These are phyloP conservation scores for Cryphonectria parasitica DNA, from an alignment of 2,329 filamentous ascomycete species.

Conservation along the genomic window DNA sequence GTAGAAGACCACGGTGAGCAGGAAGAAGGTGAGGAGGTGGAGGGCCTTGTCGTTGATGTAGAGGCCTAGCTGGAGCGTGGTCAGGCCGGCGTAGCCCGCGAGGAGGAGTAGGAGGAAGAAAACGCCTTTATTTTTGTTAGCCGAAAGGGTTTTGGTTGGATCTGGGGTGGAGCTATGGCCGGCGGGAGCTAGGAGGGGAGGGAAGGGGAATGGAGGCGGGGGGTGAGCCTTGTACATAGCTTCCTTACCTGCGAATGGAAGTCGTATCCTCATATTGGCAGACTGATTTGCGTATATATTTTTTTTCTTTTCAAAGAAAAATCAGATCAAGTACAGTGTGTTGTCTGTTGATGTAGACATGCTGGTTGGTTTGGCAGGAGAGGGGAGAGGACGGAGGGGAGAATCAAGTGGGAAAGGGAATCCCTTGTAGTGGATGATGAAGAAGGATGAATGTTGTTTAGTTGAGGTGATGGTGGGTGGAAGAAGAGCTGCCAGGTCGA, in stretches of 20 bases:
- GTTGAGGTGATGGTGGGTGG: background rate
- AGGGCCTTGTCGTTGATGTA: slow-evolving; percentile 87
- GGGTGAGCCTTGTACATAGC: slow-evolving; percentile 36
- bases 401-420: background rate
- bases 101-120: slow-evolving; percentile 74
- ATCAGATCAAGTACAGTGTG: background rate
- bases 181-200: background rate
- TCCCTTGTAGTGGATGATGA: background rate
- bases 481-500: background rate
- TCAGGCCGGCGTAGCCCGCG: slow-evolving; percentile 80
- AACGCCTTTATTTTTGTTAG: slow-evolving; percentile 53
- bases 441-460: background rate
- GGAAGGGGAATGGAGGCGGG: background rate
- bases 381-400: background rate
- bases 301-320: background rate
- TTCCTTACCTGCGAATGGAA: slow-evolving; percentile 78
- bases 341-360: slow-evolving; percentile 12
- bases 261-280: slow-evolving; percentile 75
- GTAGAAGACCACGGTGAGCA: slow-evolving; percentile 87
- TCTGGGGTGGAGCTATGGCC: background rate
- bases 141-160: background rate
- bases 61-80: slow-evolving; percentile 58
- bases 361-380: background rate
- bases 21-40: slow-evolving; percentile 86
- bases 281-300: background rate